These are phyloP conservation scores for Rhododendron ovatum DNA, from an alignment of 148 eudicot genomes.

Conservation along the genomic window DNA sequence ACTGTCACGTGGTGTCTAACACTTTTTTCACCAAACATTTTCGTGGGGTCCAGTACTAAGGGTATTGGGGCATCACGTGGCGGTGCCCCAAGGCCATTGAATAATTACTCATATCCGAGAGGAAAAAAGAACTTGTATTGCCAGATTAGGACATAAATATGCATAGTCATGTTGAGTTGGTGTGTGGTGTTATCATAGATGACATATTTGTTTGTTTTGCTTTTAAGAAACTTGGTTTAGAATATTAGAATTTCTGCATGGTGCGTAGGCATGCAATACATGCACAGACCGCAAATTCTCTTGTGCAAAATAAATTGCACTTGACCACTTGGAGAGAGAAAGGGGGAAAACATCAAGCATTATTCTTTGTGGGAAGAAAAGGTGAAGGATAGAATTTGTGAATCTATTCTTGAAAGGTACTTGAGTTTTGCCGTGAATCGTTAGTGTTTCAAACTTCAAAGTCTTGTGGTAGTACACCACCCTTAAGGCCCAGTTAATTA, in stretches of 20 bases:
- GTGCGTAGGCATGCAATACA: background rate
- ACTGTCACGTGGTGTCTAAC: background rate
- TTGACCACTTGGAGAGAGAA: background rate
- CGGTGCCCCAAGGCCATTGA: background rate
- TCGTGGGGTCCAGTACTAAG: background rate
- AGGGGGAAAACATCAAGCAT: background rate
- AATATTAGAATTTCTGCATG: background rate
- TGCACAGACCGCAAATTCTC: background rate
- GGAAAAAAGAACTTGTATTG: background rate
- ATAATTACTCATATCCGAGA: background rate
- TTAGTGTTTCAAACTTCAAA: conserved; percentile 31
- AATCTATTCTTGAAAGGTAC: conserved; percentile 15
- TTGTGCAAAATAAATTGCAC: background rate
- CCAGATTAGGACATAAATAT: background rate
- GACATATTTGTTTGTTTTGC: background rate
- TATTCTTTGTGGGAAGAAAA: background rate
- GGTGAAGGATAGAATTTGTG: conserved; percentile 16
- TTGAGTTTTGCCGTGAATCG: background rate
- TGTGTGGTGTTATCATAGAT: background rate
- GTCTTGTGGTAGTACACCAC: conserved; percentile 9
- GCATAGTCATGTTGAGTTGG: background rate
- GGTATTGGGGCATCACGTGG: background rate
- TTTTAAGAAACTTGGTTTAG: background rate
- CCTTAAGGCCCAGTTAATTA: background rate
- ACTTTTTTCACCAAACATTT: background rate